Percentiles rank a stretch among this genome's conserved stretches.
These are phyloP conservation scores for Zymoseptoria pseudotritici DNA, from an alignment of 2,329 filamentous ascomycete species.

Conservation along the genomic window DNA sequence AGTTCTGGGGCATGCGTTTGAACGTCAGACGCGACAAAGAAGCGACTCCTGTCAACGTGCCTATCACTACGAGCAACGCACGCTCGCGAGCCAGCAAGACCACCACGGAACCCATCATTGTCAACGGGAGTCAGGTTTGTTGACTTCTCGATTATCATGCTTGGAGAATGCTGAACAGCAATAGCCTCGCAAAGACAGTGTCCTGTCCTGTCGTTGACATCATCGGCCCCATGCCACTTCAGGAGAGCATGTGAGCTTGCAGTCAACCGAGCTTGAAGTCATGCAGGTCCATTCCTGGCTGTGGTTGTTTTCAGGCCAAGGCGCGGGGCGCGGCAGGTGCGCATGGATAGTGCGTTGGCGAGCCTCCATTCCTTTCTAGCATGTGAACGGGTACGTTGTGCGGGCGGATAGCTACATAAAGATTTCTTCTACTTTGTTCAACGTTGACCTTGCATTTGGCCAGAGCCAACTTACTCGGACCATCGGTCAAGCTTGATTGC, in stretches of 20 bases:
- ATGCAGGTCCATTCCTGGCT: background rate
- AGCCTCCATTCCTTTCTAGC: background rate
- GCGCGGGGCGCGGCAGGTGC: background rate
- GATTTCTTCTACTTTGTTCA: background rate
- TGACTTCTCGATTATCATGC: background rate
- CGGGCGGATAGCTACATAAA: background rate
- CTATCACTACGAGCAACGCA: conserved; percentile 1
- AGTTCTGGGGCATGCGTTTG: conserved; percentile 20
- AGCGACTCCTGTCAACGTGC: conserved; percentile 17
- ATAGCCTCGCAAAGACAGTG: conserved; percentile 8
- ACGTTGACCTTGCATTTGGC: background rate
- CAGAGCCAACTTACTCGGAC: background rate
- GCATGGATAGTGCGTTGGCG: background rate
- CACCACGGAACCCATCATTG: conserved; percentile 14
- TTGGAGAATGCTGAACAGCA: background rate
- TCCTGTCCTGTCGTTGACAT: background rate
- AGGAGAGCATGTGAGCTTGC: background rate
- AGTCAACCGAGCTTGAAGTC: background rate
- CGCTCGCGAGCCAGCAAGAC: conserved; percentile 1
- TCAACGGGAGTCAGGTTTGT: conserved; percentile 19
- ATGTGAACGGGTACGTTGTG: background rate
- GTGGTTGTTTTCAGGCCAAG: background rate
- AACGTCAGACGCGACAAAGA: conserved; percentile 23
- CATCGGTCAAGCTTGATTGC: background rate
- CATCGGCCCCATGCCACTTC: background rate